Evolutionary conservation across 345 rosid genomes (phyloP).

Genomic region (Tarenaya hassleriana): DNA sequence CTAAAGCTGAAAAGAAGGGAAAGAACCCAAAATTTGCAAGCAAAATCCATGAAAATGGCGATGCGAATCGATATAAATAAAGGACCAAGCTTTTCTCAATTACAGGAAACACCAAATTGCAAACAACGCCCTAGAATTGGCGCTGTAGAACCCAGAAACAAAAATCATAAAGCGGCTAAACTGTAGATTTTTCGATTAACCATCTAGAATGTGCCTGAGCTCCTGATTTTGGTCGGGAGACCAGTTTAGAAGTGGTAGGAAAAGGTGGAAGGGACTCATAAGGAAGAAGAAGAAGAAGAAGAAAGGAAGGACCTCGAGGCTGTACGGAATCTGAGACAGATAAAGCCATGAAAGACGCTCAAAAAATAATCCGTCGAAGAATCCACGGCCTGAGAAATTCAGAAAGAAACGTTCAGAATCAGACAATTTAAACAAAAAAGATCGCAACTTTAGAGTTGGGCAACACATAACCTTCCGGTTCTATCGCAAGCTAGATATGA

Average conservation of each 20-base stretch:
- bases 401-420: neutral
- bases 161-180: no score
- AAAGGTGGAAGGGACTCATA: neutral
- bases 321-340: conserved; percentile 33
- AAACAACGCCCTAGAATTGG: no score
- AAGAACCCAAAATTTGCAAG: no score
- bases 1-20: no score
- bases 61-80: no score
- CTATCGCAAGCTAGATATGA: no score
- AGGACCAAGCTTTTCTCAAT: no score
- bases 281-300: conserved; percentile 3
- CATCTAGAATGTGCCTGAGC: conserved; percentile 16
- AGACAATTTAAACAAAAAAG: neutral
- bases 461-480: no score
- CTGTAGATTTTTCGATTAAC: conserved; percentile 1
- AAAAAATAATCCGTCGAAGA: neutral
- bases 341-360: conserved; percentile 37
- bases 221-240: neutral
- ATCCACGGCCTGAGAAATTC: conserved; percentile 6
- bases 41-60: no score
- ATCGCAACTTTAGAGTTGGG: neutral
- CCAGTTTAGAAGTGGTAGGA: conserved; percentile 1
- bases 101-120: no score
- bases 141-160: no score
- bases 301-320: conserved; percentile 56